These are phyloP conservation scores for Xylariaceae sp. DNA, from an alignment of 2,329 filamentous ascomycete species.

Conservation along the genomic window DNA sequence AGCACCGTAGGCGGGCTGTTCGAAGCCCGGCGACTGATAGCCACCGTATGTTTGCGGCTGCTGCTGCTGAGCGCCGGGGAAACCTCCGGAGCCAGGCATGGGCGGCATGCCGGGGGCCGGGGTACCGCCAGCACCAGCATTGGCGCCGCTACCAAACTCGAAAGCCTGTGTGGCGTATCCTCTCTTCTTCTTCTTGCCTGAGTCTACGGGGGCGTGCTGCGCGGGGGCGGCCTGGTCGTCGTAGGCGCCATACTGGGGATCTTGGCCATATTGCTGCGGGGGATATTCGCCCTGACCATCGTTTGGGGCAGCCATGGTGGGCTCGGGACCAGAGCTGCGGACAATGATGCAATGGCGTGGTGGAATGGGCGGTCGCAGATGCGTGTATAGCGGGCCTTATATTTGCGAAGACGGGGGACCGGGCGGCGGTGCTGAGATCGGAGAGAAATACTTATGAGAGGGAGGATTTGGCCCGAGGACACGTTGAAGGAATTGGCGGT, in stretches of 20 bases:
- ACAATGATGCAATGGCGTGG: background rate
- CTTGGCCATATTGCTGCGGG: conserved; percentile 40
- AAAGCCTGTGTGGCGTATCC: conserved; percentile 93
- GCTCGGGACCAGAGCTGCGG: conserved; percentile 19
- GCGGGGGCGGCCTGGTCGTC: conserved; percentile 39
- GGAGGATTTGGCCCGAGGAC: conserved; percentile 13
- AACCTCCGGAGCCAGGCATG: conserved; percentile 37
- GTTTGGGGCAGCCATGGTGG: conserved; percentile 54
- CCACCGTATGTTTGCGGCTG: conserved; percentile 52
- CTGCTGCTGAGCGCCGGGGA: conserved; percentile 37
- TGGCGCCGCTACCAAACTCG: conserved; percentile 85
- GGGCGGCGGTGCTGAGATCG: background rate
- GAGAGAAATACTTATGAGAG: background rate
- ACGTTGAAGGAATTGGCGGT: conserved; percentile 20
- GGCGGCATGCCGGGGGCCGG: conserved; percentile 37
- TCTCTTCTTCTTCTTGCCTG: conserved; percentile 82
- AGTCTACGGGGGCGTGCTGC: conserved; percentile 38
- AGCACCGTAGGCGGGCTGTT: conserved; percentile 32
- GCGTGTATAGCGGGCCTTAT: background rate
- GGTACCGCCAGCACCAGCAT: conserved; percentile 57
- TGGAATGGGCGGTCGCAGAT: conserved; percentile 1
- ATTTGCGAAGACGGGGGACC: too few relatives aligned
- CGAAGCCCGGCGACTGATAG: conserved; percentile 50
- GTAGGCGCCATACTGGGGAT: conserved; percentile 39
- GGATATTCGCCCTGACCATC: conserved; percentile 54